Evolutionary conservation across 169 alveolate genomes (phyloP).

Genomic region (Cryptosporidium andersoni): DNA sequence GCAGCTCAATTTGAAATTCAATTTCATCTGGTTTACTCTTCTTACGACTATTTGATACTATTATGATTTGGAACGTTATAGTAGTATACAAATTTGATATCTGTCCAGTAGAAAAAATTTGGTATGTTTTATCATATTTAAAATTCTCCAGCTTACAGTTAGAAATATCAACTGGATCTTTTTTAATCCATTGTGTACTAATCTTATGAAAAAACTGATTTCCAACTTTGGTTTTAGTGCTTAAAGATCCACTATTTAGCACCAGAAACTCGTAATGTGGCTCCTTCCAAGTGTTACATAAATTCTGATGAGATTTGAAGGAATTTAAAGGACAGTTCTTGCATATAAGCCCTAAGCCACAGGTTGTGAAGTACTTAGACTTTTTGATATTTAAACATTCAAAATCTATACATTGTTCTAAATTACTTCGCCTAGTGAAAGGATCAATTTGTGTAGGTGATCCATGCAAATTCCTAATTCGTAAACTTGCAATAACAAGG

Average conservation of each 20-base stretch:
- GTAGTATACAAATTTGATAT: conserved; percentile 42
- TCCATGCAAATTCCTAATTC: too few relatives aligned
- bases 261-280: neutral
- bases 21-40: conserved; percentile 1
- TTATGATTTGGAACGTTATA: conserved; percentile 8
- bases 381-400: conserved; percentile 5
- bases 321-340: conserved; percentile 11
- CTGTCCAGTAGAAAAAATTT: conserved; percentile 35
- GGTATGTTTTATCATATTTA: conserved; percentile 26
- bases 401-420: conserved; percentile 45
- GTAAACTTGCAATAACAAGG: too few relatives aligned
- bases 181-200: conserved; percentile 31
- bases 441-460: too few relatives aligned
- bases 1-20: conserved; percentile 41
- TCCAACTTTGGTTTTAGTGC: conserved; percentile 3
- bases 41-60: neutral
- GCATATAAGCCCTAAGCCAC: conserved; percentile 27
- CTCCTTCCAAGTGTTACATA: conserved; percentile 32
- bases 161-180: conserved; percentile 25
- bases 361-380: conserved; percentile 20
- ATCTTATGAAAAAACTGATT: conserved; percentile 10
- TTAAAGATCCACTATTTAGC: conserved; percentile 27
- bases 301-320: neutral
- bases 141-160: conserved; percentile 49
- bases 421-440: too few relatives aligned